Conservation (phyloP, 441 rosid genomes). For the Croton setiger region DNA sequence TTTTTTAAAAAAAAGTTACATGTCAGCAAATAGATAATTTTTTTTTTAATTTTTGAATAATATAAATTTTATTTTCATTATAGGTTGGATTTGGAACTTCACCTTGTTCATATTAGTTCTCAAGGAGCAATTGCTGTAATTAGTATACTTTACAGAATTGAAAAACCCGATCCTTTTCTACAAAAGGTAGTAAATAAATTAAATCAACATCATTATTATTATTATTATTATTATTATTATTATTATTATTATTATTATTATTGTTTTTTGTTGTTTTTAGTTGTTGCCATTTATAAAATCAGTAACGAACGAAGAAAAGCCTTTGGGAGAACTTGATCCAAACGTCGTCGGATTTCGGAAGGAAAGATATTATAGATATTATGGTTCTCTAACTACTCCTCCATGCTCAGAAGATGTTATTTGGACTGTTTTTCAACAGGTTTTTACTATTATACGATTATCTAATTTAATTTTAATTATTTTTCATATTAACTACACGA, state of each 20-base stretch:
- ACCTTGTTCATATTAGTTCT: slow-evolving; percentile 47
- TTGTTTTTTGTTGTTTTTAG: slow-evolving; percentile 18
- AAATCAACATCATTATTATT: not conserved
- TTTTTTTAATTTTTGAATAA: too few relatives aligned
- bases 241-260: not conserved
- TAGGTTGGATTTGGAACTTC: slow-evolving; percentile 55
- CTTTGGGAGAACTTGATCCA: slow-evolving; percentile 48
- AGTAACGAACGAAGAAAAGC: slow-evolving; percentile 29
- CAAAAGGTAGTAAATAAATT: slow-evolving; percentile 30
- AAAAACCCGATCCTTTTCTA: slow-evolving; percentile 46
- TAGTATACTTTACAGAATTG: slow-evolving; percentile 43
- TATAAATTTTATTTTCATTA: not conserved
- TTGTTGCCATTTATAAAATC: slow-evolving; percentile 35
- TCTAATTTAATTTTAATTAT: too few relatives aligned
- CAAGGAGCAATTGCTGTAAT: slow-evolving; percentile 38
- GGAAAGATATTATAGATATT: slow-evolving; percentile 53
- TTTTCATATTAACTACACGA: not conserved
- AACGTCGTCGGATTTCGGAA: slow-evolving; percentile 35
- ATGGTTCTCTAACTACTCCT: slow-evolving; percentile 68
- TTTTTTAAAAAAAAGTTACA: not conserved
- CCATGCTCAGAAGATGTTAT: slow-evolving; percentile 68
- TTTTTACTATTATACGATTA: too few relatives aligned
- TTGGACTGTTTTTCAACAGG: slow-evolving; percentile 55
- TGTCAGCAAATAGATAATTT: not conserved
- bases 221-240: not conserved